These are phyloP conservation scores for Clitopilus passeckerianus DNA, from an alignment of 768 basidiomycete genomes.

Conservation along the genomic window DNA sequence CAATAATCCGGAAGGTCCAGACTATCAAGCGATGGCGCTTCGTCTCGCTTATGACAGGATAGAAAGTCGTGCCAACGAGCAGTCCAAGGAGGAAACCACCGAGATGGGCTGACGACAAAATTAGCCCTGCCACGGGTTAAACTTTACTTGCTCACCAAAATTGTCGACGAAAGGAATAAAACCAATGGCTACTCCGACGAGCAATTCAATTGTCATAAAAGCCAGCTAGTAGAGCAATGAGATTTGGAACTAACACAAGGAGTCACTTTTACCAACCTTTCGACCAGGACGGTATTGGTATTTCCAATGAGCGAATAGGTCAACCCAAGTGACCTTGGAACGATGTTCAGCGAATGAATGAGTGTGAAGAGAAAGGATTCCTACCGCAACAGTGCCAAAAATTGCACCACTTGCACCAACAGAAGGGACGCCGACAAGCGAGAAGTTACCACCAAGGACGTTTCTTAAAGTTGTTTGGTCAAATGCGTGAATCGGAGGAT, in stretches of 20 bases:
- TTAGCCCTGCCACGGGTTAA: background rate
- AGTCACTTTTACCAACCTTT: slow-evolving; percentile 41
- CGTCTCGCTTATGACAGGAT: slow-evolving; percentile 83
- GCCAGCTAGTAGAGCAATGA: slow-evolving; percentile 47
- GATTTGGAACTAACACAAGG: background rate
- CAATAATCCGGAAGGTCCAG: slow-evolving; percentile 68
- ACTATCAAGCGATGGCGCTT: slow-evolving; percentile 67
- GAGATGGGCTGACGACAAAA: slow-evolving; percentile 58
- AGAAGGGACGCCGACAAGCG: slow-evolving; percentile 82
- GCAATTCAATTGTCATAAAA: slow-evolving; percentile 82
- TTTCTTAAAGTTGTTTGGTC: slow-evolving; percentile 41
- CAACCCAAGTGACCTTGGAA: slow-evolving; percentile 75
- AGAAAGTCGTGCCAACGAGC: slow-evolving; percentile 76
- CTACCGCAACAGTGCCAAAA: slow-evolving; percentile 78
- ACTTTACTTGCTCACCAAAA: slow-evolving; percentile 48
- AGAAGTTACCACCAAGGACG: slow-evolving; percentile 89
- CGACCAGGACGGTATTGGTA: slow-evolving; percentile 78
- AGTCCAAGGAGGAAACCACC: slow-evolving; percentile 86
- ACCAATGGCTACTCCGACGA: slow-evolving; percentile 81
- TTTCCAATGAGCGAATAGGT: slow-evolving; percentile 89
- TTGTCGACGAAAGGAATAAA: slow-evolving; percentile 90
- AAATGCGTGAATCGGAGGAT: background rate
- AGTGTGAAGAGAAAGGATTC: slow-evolving; percentile 11
- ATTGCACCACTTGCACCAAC: slow-evolving; percentile 93
- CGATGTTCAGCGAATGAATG: background rate